These are phyloP conservation scores for Talaromyces wortmannii DNA, from an alignment of 495 filamentous ascomycete species.

Conservation along the genomic window DNA sequence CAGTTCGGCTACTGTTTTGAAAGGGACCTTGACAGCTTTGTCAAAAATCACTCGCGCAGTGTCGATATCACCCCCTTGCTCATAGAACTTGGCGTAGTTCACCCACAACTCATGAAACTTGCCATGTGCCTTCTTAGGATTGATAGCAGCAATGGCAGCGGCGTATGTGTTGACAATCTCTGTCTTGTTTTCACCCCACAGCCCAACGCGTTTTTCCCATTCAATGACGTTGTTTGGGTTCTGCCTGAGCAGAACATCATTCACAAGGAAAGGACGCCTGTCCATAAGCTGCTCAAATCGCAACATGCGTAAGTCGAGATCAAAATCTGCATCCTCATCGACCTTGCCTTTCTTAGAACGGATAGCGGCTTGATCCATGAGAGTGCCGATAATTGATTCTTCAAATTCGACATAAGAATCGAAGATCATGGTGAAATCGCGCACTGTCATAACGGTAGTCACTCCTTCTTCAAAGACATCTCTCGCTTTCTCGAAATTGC, in stretches of 20 bases:
- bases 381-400: conserved; percentile 82
- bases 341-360: conserved; percentile 76
- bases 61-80: conserved; percentile 76
- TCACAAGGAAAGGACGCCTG: conserved; percentile 90
- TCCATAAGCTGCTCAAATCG: conserved; percentile 98
- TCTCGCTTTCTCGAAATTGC: conserved; percentile 83
- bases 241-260: conserved; percentile 91
- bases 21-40: conserved; percentile 95
- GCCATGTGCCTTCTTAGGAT: conserved; percentile 91
- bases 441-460: conserved; percentile 97
- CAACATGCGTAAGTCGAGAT: conserved; percentile 96
- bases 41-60: conserved; percentile 91
- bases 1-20: conserved; percentile 88
- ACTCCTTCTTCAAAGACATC: conserved; percentile 97
- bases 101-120: conserved; percentile 94
- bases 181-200: conserved; percentile 91
- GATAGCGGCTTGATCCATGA: conserved; percentile 82
- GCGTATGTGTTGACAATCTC: conserved; percentile 95
- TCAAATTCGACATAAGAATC: conserved; percentile 97
- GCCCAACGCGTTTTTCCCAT: conserved; percentile 91
- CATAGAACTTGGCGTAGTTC: conserved; percentile 97
- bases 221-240: conserved; percentile 96
- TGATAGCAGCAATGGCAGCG: conserved; percentile 84
- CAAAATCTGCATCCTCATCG: conserved; percentile 86
- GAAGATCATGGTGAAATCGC: conserved; percentile 95